These are phyloP conservation scores for Starmerella vitae DNA, from an alignment of 805 yeast species.

Conservation along the genomic window DNA sequence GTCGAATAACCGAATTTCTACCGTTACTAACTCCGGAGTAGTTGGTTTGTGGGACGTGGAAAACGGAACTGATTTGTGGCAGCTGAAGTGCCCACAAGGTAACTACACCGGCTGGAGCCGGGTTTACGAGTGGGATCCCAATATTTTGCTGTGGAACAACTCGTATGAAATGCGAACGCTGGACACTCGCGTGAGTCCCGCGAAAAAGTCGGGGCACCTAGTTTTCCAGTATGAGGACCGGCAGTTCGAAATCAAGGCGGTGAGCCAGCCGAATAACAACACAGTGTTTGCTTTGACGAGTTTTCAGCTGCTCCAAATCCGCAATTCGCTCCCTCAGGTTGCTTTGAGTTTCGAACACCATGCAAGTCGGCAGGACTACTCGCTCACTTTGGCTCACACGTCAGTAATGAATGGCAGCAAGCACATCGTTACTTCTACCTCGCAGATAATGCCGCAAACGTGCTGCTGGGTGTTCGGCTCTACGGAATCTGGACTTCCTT, in stretches of 20 bases:
- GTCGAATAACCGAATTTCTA: background rate
- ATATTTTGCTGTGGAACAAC: slow-evolving; percentile 16
- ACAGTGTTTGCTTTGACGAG: slow-evolving; percentile 47
- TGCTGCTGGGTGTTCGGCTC: slow-evolving; percentile 29
- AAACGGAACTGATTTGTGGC: slow-evolving; percentile 1
- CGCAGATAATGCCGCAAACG: slow-evolving; percentile 27
- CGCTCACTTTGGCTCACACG: slow-evolving; percentile 31
- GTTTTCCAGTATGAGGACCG: slow-evolving; percentile 8
- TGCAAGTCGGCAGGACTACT: slow-evolving; percentile 41
- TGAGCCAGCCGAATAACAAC: slow-evolving; percentile 17
- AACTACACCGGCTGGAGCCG: slow-evolving; percentile 18
- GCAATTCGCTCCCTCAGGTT: slow-evolving; percentile 30
- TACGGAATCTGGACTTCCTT: slow-evolving; percentile 27
- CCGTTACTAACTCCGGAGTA: slow-evolving; percentile 2
- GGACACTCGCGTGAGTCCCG: slow-evolving; percentile 11
- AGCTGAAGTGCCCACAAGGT: slow-evolving; percentile 8
- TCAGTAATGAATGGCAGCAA: slow-evolving; percentile 22
- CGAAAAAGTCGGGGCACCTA: background rate
- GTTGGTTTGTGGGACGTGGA: slow-evolving; percentile 4
- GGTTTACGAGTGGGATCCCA: slow-evolving; percentile 3
- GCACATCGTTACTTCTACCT: slow-evolving; percentile 22
- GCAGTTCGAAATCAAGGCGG: slow-evolving; percentile 13
- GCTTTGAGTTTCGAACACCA: slow-evolving; percentile 63
- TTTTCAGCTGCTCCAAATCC: slow-evolving; percentile 46
- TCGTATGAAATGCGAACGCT: slow-evolving; percentile 8